Evolutionary conservation across 192 early-diverging fungal genomes (phyloP).

Genomic region (Funneliformis geosporum): DNA sequence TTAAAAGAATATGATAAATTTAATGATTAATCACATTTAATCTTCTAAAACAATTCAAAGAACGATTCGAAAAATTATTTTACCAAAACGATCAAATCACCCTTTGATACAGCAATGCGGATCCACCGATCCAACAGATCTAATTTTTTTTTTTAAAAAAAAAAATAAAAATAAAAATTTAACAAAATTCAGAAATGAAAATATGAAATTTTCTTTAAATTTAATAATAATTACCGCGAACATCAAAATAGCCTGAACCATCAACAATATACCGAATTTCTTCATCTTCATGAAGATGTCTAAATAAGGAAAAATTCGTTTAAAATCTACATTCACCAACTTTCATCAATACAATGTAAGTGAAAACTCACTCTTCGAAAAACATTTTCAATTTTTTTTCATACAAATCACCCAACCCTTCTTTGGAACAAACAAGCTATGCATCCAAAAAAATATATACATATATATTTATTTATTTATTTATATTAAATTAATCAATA

Average conservation of each 20-base stretch:
- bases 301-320: slow-evolving; percentile 33
- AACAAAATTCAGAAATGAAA: background rate
- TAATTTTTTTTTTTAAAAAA: slow-evolving; percentile 36
- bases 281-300: slow-evolving; percentile 95
- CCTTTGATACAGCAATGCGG: slow-evolving; percentile 69
- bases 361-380: slow-evolving; percentile 71
- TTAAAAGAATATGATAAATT: slow-evolving; percentile 27
- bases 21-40: background rate
- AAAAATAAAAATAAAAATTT: background rate
- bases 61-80: background rate
- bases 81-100: slow-evolving; percentile 87
- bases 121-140: slow-evolving; percentile 75
- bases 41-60: background rate
- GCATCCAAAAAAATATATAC: background rate
- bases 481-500: background rate
- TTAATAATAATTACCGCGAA: slow-evolving; percentile 49
- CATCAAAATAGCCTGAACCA: slow-evolving; percentile 93
- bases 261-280: slow-evolving; percentile 92
- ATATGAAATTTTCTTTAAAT: background rate
- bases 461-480: background rate
- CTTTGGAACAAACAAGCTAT: slow-evolving; percentile 79
- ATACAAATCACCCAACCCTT: slow-evolving; percentile 78
- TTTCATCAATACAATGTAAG: background rate
- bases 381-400: slow-evolving; percentile 93
- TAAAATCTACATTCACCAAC: background rate